Conservation (phyloP, 345 rosid species). For the Chamaenerion angustifolium region DNA sequence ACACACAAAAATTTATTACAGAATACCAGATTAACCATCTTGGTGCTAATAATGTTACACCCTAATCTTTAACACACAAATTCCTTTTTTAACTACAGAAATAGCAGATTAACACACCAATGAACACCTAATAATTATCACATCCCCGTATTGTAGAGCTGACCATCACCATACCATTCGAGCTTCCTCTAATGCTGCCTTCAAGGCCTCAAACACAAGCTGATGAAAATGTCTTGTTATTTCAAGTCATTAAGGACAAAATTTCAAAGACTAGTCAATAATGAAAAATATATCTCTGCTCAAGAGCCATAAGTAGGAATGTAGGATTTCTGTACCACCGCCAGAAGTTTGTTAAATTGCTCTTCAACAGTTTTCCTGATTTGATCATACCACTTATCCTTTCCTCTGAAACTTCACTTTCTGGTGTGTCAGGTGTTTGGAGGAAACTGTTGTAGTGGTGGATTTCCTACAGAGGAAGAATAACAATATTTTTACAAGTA, state of each 20-base stretch:
- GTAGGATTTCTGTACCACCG: constrained; percentile 30
- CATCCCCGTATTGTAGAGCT: too few relatives aligned
- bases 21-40: too few relatives aligned
- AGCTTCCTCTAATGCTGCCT: constrained; percentile 98
- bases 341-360: constrained; percentile 70
- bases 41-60: too few relatives aligned
- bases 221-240: constrained; percentile 20
- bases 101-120: too few relatives aligned
- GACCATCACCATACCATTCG: constrained; percentile 38
- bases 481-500: constrained; percentile 1
- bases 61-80: too few relatives aligned
- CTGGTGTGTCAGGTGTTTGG: constrained; percentile 49
- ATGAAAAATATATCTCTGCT: neutral
- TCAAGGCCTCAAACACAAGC: constrained; percentile 82
- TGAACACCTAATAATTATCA: too few relatives aligned
- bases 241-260: neutral
- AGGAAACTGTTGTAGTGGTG: constrained; percentile 35
- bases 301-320: too few relatives aligned
- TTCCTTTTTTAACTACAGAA: too few relatives aligned
- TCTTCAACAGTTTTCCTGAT: constrained; percentile 79
- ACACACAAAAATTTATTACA: too few relatives aligned
- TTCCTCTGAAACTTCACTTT: constrained; percentile 79
- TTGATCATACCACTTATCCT: constrained; percentile 94
- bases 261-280: constrained; percentile 1
- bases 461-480: constrained; percentile 31